Conservation (phyloP, 2,329 filamentous ascomycete genomes). For the Pseudogymnoascus sp. region DNA sequence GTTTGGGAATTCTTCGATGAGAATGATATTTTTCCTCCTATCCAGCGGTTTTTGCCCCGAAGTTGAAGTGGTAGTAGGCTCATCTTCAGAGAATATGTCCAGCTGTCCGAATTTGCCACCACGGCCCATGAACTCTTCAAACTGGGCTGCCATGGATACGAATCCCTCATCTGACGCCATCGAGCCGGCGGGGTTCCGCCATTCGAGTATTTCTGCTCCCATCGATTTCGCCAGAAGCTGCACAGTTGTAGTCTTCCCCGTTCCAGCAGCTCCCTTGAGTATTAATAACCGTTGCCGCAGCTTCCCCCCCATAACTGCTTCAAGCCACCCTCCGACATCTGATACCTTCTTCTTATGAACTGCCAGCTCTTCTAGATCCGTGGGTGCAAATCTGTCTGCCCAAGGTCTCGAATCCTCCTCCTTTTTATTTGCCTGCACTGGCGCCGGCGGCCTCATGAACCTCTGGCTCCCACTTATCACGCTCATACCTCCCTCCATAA, state of each 20-base stretch:
- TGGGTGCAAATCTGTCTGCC: constrained; percentile 76
- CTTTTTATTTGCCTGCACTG: constrained; percentile 20
- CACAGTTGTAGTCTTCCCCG: constrained; percentile 86
- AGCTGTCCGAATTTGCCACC: constrained; percentile 73
- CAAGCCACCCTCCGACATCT: constrained; percentile 78
- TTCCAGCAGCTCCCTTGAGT: constrained; percentile 82
- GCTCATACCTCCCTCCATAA: constrained; percentile 20
- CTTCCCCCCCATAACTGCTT: constrained; percentile 59
- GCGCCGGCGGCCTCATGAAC: constrained; percentile 40
- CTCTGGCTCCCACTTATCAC: constrained; percentile 37
- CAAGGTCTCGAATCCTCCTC: constrained; percentile 64
- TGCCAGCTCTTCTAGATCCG: constrained; percentile 70
- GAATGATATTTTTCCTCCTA: constrained; percentile 47
- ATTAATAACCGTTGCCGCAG: constrained; percentile 67
- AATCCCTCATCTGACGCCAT: constrained; percentile 46
- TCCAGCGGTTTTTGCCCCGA: constrained; percentile 23
- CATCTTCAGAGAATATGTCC: constrained; percentile 32
- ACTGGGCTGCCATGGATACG: constrained; percentile 66
- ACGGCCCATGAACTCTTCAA: constrained; percentile 83
- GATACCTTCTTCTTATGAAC: constrained; percentile 92
- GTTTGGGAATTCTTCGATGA: constrained; percentile 77
- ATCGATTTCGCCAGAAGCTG: constrained; percentile 70
- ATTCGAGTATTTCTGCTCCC: constrained; percentile 72
- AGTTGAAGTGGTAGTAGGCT: constrained; percentile 22
- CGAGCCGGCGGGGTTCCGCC: constrained; percentile 71